phyloP scores from a whole-genome alignment of 148 eudicot genomes.

The Persicaria tinctoria region DNA sequence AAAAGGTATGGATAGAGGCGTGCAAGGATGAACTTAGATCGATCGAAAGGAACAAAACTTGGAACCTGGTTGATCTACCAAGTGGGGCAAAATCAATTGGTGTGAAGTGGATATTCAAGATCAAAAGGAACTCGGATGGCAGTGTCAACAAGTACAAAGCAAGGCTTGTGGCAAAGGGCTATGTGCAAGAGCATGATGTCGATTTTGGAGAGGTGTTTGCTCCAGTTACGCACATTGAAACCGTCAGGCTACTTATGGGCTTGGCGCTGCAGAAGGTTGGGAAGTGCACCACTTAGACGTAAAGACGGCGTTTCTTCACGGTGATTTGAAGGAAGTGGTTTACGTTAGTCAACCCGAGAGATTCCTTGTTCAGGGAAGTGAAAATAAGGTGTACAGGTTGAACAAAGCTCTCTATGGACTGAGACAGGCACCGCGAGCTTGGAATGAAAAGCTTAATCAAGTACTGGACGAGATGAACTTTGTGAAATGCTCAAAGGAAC shows the following conservation, averaged over 20 bases:
- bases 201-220: slow-evolving; percentile 15
- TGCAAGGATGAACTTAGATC: not conserved
- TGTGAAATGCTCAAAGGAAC: not conserved
- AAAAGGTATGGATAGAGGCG: not conserved
- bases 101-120: slow-evolving; percentile 10
- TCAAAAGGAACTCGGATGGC: not conserved
- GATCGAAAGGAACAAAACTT: slow-evolving; percentile 8
- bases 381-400: slow-evolving; percentile 1
- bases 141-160: slow-evolving; percentile 15
- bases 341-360: slow-evolving; percentile 6
- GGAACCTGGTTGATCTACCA: slow-evolving; percentile 5
- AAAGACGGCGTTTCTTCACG: not conserved
- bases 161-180: slow-evolving; percentile 18
- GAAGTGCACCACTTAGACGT: no score
- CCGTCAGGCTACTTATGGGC: slow-evolving; percentile 12
- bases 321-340: slow-evolving; percentile 4
- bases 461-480: not conserved
- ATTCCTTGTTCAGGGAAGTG: not conserved
- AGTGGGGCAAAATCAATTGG: slow-evolving; percentile 1
- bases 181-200: slow-evolving; percentile 8
- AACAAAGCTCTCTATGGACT: slow-evolving; percentile 9
- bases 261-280: not conserved
- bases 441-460: not conserved
- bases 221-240: slow-evolving; percentile 10
- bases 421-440: slow-evolving; percentile 9